Evolutionary conservation across 2,329 filamentous ascomycete genomes (phyloP), one percentile per base, ranked within the genome.

Genomic region (Sordariomycetes sp.): DNA sequence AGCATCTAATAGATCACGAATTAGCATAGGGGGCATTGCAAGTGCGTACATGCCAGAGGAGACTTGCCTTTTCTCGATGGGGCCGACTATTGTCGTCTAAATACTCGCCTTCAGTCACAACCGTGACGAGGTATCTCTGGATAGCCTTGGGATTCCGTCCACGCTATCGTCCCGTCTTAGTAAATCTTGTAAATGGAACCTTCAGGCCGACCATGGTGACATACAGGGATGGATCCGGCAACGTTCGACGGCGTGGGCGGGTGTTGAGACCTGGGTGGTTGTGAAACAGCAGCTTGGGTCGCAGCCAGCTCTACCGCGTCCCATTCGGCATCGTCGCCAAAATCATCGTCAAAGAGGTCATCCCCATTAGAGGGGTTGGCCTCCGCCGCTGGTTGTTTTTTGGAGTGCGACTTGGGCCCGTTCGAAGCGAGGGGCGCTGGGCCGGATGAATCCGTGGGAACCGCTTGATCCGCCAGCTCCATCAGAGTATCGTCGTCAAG

Each of bases 41-140:
- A 12, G 4, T 6, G n/a, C 46, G 20, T 10, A 12, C 14, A 24
- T 8, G 22, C 10, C 18, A 24, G 10, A 24, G 46, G n/a, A 18
- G 4, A 40, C 73, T 68, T 73, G 92, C 90, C 82, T 94, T 92
- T 71, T 96, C 88, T 51, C 77, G 76, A 55, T 76, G 78, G 55
- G 74, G 71, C 62, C 80, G 77, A 52, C 87, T 85, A 63, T 78
- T 79, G 24, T 80, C 76, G 69, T 86, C 83, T 60, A 76, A 74
- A 70, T 89, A 96, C 53, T 85, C 79, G 64, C 81, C 82, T 61
- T 89, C 82, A 60, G 88, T 74, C 63, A 92, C 82, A 67, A 87
- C 84, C 63, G 86, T 87, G 65, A 97, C 81, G 62, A 92, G 77
- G 73, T 96, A 96, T 64, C 93, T 87, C 72, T 96, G 90, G 67